phyloP scores from a whole-genome alignment of 352 stramenopile genomes.

The Sclerospora graminicola region DNA sequence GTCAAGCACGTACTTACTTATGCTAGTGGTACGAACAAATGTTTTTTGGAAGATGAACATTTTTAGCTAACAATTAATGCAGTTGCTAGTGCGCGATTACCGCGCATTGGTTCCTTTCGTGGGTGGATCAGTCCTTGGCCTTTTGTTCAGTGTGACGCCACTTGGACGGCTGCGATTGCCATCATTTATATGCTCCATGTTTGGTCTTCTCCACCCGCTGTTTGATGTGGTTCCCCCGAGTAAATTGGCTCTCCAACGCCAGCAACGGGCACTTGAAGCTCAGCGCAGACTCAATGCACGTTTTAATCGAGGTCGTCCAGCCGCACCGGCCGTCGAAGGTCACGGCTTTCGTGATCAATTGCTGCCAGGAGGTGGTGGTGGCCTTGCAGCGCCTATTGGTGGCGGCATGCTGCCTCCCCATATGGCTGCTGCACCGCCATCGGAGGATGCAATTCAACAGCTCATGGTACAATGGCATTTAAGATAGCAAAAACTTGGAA shows the following conservation, averaged over 20 bases:
- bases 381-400: constrained; percentile 4
- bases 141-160: constrained; percentile 61
- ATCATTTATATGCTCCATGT: constrained; percentile 50
- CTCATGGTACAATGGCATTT: constrained; percentile 40
- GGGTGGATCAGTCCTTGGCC: constrained; percentile 42
- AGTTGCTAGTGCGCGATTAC: constrained; percentile 56
- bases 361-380: constrained; percentile 37
- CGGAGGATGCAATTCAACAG: constrained; percentile 69
- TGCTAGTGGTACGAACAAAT: constrained; percentile 47
- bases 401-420: constrained; percentile 43
- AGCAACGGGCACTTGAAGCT: constrained; percentile 58
- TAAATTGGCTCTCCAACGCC: constrained; percentile 47
- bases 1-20: constrained; percentile 33
- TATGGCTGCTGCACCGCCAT: constrained; percentile 46
- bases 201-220: constrained; percentile 61
- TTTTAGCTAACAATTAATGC: not conserved
- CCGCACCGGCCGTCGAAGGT: constrained; percentile 17
- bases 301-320: constrained; percentile 22
- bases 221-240: constrained; percentile 76
- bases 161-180: constrained; percentile 63
- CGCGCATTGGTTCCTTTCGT: constrained; percentile 49
- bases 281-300: constrained; percentile 56
- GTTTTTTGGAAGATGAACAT: not conserved
- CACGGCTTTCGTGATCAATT: constrained; percentile 80
- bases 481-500: not conserved